Evolutionary conservation across 345 rosid genomes (phyloP), one percentile per base, ranked within the genome.

Genomic region (Hypericum androsaemum): DNA sequence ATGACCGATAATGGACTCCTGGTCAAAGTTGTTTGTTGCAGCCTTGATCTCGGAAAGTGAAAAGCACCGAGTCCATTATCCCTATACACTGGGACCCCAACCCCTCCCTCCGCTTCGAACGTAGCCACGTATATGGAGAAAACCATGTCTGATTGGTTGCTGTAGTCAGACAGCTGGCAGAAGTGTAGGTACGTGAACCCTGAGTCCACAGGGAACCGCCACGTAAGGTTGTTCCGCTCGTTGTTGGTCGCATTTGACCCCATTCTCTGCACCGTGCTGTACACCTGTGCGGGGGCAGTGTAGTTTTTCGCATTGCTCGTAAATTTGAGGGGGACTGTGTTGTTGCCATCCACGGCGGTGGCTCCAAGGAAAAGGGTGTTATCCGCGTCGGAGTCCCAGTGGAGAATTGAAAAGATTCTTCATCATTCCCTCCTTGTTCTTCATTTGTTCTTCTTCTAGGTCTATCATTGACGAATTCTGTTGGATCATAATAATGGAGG

Each of bases 141-240:
- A 1, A 8, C 39, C 37, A 59, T 57, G 7, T 71, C 44, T 9
- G 46, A 73, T 0, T 3, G 3, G 12, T 53, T 10, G 3, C 13
- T 12, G 12, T 63, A 10, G 6, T 53, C 65, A 0, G n/a, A 17
- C 22, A 76, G 52, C 59, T 77, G 67, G 12, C 85, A 80, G 51
- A 80, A 80, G n/a, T 77, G 80, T n/a, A 62, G 49, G 62, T 80
- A 74, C 10, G 38, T 64, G 63, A 70, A 80, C 0, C 54, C 64
- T 3, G 71, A 62, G 6, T 68, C 78, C 11, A 80, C 78, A 0
- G 43, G 50, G 40, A 67, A 74, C 13, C 62, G 59, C 86, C 86
- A 80, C 0, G 86, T 74, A 10, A 80, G 72, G 28, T 61, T 52
- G 62, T 74, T 66, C 0, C 22, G 54, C 39, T 59, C 28, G 43